A percentile compares a stretch with the other conserved stretches of the same genome.
These are phyloP conservation scores for Beta corolliflora DNA, from an alignment of 179 eudicot species.

Conservation along the genomic window DNA sequence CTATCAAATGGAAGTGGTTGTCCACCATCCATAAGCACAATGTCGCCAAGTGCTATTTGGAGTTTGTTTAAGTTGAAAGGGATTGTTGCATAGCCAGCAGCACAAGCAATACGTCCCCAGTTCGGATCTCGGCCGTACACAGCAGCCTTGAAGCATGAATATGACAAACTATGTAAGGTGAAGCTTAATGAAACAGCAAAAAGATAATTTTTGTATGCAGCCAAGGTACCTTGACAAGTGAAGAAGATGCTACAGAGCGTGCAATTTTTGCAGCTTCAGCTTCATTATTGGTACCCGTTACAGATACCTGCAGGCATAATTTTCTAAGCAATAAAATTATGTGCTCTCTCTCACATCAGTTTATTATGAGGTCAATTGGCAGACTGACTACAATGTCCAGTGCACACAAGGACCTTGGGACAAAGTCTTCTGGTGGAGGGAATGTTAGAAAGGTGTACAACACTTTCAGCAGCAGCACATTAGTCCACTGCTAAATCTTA, in stretches of 20 bases:
- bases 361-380: neutral
- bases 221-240: slow-evolving; percentile 68
- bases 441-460: neutral
- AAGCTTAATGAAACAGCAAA: slow-evolving; percentile 15
- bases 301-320: slow-evolving; percentile 59
- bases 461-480: neutral
- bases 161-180: slow-evolving; percentile 12
- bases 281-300: slow-evolving; percentile 71
- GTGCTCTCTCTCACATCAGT: slow-evolving; percentile 3
- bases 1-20: slow-evolving; percentile 89
- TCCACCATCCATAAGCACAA: slow-evolving; percentile 81
- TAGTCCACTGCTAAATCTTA: neutral
- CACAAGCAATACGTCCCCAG: slow-evolving; percentile 99
- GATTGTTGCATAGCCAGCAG: slow-evolving; percentile 92
- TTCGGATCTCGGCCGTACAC: slow-evolving; percentile 97
- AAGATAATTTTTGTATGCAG: neutral
- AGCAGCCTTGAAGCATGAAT: slow-evolving; percentile 64
- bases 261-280: slow-evolving; percentile 91
- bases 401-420: neutral
- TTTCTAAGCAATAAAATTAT: slow-evolving; percentile 6
- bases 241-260: slow-evolving; percentile 91
- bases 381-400: neutral
- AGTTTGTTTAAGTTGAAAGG: slow-evolving; percentile 68
- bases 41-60: slow-evolving; percentile 80
- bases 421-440: neutral